These are phyloP conservation scores for Pythium myriotylum DNA, from an alignment of 352 stramenopile species.

Conservation along the genomic window DNA sequence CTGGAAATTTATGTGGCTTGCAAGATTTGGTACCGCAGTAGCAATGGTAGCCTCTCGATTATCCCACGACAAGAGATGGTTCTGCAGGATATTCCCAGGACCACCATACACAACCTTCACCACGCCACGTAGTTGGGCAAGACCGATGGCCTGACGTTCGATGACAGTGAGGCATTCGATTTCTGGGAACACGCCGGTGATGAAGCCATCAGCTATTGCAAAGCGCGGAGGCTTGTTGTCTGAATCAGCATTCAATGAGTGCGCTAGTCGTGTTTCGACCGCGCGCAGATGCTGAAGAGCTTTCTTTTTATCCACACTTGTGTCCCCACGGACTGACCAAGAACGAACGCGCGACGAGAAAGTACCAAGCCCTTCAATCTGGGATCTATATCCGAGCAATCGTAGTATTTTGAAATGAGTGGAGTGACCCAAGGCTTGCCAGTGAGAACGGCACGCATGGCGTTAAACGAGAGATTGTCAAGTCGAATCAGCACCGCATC, in stretches of 20 bases:
- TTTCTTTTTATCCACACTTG: conserved; percentile 15
- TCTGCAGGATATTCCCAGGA: conserved; percentile 26
- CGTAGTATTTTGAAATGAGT: conserved; percentile 11
- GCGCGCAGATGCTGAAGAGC: neutral
- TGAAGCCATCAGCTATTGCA: conserved; percentile 31
- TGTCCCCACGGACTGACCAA: neutral
- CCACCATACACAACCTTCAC: conserved; percentile 34
- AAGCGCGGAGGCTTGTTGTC: conserved; percentile 16
- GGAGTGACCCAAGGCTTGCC: neutral
- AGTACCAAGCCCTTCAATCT: conserved; percentile 15
- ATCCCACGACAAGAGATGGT: conserved; percentile 37
- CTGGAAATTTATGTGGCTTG: conserved; percentile 18
- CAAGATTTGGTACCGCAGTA: conserved; percentile 9
- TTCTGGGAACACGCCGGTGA: conserved; percentile 18
- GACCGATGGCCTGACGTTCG: conserved; percentile 24
- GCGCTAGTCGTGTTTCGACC: conserved; percentile 20
- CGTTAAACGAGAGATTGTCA: conserved; percentile 4
- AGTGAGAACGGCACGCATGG: neutral
- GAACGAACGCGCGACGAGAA: conserved; percentile 10
- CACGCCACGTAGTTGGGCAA: conserved; percentile 25
- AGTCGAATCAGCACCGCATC: neutral
- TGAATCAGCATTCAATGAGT: too few relatives aligned
- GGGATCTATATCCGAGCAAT: conserved; percentile 22
- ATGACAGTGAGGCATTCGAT: conserved; percentile 18
- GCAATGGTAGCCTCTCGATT: conserved; percentile 29